These are phyloP conservation scores for Sporisorium scitamineum DNA, from an alignment of 1,284 basidiomycete genomes.

Conservation along the genomic window DNA sequence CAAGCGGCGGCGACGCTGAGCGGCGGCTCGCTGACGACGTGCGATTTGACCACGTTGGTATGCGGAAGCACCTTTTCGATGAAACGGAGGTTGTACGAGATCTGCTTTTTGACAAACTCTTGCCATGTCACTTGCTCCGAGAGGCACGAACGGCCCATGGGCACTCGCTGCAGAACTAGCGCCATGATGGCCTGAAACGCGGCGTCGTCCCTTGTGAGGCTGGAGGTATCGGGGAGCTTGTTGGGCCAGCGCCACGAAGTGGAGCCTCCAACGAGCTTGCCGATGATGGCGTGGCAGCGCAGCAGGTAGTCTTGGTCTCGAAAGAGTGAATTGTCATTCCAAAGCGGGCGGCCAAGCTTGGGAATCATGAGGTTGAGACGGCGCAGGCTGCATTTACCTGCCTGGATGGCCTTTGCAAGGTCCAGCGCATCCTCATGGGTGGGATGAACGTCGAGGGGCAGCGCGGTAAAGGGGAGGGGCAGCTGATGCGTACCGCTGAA, in stretches of 20 bases:
- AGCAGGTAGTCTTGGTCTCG: background rate
- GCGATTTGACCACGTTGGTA: slow-evolving; percentile 1
- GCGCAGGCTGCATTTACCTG: background rate
- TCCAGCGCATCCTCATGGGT: background rate
- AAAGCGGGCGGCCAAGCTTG: background rate
- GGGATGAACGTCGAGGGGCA: background rate
- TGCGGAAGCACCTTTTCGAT: background rate
- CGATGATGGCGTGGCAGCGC: background rate
- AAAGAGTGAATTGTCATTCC: background rate
- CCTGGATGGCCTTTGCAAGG: background rate
- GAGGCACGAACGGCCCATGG: background rate
- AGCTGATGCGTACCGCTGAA: background rate
- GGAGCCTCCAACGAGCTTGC: background rate
- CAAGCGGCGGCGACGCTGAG: slow-evolving; percentile 8
- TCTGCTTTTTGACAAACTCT: background rate
- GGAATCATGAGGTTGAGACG: slow-evolving; percentile 1
- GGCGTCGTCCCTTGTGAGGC: background rate
- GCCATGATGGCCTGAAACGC: background rate
- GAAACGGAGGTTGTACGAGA: background rate
- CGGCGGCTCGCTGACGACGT: slow-evolving; percentile 6
- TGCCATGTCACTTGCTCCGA: background rate
- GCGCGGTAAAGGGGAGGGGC: background rate
- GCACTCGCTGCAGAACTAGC: background rate
- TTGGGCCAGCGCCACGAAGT: background rate
- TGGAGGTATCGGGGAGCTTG: background rate